phyloP scores from a whole-genome alignment of 2,329 filamentous ascomycete genomes.

The Epichloe uncinata region DNA sequence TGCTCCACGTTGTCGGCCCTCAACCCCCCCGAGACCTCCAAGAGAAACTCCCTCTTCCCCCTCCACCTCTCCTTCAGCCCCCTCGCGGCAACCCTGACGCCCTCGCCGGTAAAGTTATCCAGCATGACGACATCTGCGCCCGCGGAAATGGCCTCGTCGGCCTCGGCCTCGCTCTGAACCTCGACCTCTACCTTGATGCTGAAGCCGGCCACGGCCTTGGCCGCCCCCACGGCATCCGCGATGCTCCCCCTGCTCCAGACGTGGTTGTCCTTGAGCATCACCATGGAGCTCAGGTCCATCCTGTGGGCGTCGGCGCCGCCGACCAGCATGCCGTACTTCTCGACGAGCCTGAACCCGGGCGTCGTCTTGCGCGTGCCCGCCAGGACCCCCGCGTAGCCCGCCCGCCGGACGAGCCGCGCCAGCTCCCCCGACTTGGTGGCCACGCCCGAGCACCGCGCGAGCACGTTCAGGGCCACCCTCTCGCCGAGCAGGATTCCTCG shows the following conservation, averaged over 20 bases:
- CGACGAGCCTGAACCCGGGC: conserved; percentile 84
- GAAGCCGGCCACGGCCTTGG: conserved; percentile 76
- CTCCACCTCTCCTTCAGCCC: conserved; percentile 71
- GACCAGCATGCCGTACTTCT: conserved; percentile 98
- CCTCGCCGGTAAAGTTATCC: conserved; percentile 81
- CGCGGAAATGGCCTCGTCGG: conserved; percentile 78
- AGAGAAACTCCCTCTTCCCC: conserved; percentile 57
- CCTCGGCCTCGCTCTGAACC: conserved; percentile 76
- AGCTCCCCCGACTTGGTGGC: conserved; percentile 54
- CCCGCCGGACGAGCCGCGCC: conserved; percentile 40
- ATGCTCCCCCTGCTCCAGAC: conserved; percentile 87
- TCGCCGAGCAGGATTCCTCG: conserved; percentile 77
- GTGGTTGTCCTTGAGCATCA: conserved; percentile 99
- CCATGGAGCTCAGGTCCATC: conserved; percentile 86
- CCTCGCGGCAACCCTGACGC: conserved; percentile 59
- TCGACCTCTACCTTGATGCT: conserved; percentile 93
- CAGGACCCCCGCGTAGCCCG: conserved; percentile 71
- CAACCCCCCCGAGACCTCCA: conserved; percentile 88
- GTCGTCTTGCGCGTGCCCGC: conserved; percentile 96
- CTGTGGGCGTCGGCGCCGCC: conserved; percentile 86
- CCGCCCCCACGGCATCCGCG: conserved; percentile 69
- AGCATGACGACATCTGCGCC: conserved; percentile 96
- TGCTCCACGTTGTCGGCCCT: conserved; percentile 69
- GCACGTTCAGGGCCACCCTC: conserved; percentile 78
- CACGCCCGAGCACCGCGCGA: conserved; percentile 83